Percentiles rank a stretch among this genome's conserved stretches.
These are phyloP conservation scores for Eudorina sp. DNA, from an alignment of 139 green algal genomes.

Conservation along the genomic window DNA sequence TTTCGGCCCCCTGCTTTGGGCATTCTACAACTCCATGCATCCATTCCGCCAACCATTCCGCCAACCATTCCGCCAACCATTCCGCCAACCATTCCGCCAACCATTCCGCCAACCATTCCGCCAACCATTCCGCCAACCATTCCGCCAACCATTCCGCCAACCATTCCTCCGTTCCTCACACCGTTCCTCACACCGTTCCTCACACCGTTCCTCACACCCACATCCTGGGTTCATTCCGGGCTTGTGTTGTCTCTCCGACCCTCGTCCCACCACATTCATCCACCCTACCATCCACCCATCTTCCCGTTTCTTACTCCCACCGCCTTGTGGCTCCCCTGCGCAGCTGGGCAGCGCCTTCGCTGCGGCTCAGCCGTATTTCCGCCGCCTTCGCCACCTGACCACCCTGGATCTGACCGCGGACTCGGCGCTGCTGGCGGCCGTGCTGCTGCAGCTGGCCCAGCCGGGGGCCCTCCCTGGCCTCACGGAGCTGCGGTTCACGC, in stretches of 20 bases:
- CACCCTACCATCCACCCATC: not conserved
- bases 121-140: too few relatives aligned
- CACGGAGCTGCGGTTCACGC: conserved; percentile 23
- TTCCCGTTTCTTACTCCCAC: not conserved
- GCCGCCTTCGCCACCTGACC: conserved; percentile 23
- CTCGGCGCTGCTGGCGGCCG: not conserved
- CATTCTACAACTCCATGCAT: too few relatives aligned
- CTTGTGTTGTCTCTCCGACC: too few relatives aligned
- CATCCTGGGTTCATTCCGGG: too few relatives aligned
- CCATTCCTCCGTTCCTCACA: too few relatives aligned
- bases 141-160: too few relatives aligned
- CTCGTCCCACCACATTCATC: not conserved
- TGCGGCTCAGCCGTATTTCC: not conserved
- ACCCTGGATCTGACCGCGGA: conserved; percentile 28
- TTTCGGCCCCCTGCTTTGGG: too few relatives aligned
- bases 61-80: too few relatives aligned
- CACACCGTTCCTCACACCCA: not conserved
- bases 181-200: too few relatives aligned
- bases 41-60: too few relatives aligned
- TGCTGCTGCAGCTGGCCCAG: not conserved
- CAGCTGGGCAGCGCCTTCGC: not conserved
- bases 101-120: too few relatives aligned
- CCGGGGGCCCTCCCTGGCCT: not conserved
- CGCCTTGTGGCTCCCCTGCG: not conserved
- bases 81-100: too few relatives aligned